Percentiles rank a stretch among this genome's conserved stretches.
Evolutionary conservation across 2,329 filamentous ascomycete genomes (phyloP).

Genomic region (Penicillium freii): DNA sequence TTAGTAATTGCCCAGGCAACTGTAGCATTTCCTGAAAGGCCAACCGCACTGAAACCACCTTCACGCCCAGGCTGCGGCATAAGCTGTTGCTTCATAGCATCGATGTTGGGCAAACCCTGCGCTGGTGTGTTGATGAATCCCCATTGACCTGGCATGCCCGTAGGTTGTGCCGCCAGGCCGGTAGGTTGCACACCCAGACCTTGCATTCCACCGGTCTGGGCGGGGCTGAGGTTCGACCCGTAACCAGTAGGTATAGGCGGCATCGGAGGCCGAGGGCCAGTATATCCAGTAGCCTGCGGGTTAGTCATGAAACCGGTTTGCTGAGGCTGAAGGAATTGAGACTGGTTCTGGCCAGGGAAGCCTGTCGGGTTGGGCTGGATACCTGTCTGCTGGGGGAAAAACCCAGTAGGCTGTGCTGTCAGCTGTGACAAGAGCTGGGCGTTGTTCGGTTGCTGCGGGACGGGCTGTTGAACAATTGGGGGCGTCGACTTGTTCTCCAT

Average conservation of each 20-base stretch:
- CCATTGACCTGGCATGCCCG: constrained; percentile 91
- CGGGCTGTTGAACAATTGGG: constrained; percentile 62
- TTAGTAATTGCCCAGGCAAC: constrained; percentile 99
- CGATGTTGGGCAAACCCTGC: constrained; percentile 87
- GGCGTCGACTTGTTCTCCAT: constrained; percentile 49
- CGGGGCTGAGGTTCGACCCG: constrained; percentile 60
- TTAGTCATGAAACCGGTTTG: constrained; percentile 70
- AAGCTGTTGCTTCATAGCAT: constrained; percentile 86
- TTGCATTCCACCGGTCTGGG: constrained; percentile 64
- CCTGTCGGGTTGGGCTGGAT: constrained; percentile 57
- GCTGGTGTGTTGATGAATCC: constrained; percentile 94
- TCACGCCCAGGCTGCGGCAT: constrained; percentile 96
- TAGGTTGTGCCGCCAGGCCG: constrained; percentile 85
- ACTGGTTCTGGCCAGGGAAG: constrained; percentile 47
- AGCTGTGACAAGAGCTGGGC: constrained; percentile 58
- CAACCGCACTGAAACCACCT: constrained; percentile 77
- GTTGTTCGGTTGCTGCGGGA: constrained; percentile 70
- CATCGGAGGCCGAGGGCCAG: constrained; percentile 74
- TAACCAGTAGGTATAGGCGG: constrained; percentile 76
- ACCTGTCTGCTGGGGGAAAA: constrained; percentile 64
- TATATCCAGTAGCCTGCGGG: constrained; percentile 75
- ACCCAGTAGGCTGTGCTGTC: constrained; percentile 53
- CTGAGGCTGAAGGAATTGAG: constrained; percentile 61
- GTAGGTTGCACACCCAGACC: constrained; percentile 86
- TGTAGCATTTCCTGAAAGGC: constrained; percentile 86